Evolutionary conservation across 1,284 basidiomycete species (phyloP).

Genomic region (Psilocybe mexicana): DNA sequence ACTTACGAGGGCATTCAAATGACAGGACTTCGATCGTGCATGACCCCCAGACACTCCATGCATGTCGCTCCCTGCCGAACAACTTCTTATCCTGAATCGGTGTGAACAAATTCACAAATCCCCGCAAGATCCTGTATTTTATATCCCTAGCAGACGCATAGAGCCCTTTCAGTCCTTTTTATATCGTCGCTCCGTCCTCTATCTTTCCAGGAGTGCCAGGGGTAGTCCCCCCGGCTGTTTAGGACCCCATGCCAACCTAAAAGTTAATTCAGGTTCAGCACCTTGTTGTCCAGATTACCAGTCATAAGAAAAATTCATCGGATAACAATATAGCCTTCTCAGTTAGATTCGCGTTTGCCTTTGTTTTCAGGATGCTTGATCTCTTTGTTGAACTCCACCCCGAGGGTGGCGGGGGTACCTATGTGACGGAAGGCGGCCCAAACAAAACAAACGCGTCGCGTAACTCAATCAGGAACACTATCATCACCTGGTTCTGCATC

Average conservation of each 20-base stretch:
- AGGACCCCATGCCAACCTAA: conserved; percentile 14
- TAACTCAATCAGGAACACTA: conserved; percentile 31
- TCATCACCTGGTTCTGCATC: conserved; percentile 20
- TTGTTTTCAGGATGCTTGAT: neutral
- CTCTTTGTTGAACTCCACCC: conserved; percentile 16
- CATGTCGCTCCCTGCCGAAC: conserved; percentile 19
- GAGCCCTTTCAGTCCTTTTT: neutral
- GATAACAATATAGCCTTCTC: conserved; percentile 2
- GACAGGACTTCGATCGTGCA: conserved; percentile 45
- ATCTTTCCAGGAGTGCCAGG: conserved; percentile 19
- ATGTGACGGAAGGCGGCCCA: conserved; percentile 24
- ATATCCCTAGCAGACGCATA: neutral
- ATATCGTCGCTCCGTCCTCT: neutral
- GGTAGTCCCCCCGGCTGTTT: conserved; percentile 15
- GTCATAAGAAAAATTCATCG: neutral
- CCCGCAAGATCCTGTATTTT: neutral
- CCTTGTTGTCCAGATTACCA: conserved; percentile 5
- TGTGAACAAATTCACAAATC: conserved; percentile 6
- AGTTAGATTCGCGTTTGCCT: neutral
- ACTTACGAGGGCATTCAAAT: conserved; percentile 39
- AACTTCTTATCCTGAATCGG: conserved; percentile 2
- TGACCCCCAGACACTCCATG: conserved; percentile 38
- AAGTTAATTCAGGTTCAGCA: conserved; percentile 9
- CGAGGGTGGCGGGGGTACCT: conserved; percentile 36
- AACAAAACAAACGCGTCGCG: conserved; percentile 47